These are phyloP conservation scores for Populus tomentosa DNA, from an alignment of 441 rosid species.

Conservation along the genomic window DNA sequence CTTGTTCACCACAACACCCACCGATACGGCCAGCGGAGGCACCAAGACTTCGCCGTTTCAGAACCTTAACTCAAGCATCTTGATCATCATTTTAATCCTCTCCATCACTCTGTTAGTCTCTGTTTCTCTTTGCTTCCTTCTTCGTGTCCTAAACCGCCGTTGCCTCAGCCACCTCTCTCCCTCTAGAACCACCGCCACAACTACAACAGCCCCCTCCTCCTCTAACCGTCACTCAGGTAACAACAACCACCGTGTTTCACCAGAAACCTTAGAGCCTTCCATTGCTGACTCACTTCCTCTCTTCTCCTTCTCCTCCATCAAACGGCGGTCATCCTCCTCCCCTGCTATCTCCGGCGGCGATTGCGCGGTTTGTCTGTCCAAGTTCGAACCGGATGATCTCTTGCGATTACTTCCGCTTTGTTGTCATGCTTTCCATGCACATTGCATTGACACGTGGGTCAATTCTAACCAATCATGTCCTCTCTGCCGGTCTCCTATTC, in stretches of 20 bases:
- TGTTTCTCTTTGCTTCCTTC: no score
- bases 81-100: conserved; percentile 56
- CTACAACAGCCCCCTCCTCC: conserved; percentile 13
- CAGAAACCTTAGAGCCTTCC: conserved; percentile 31
- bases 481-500: conserved; percentile 70
- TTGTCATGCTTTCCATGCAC: conserved; percentile 83
- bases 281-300: conserved; percentile 67
- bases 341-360: conserved; percentile 32
- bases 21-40: conserved; percentile 6
- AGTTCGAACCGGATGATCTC: conserved; percentile 65
- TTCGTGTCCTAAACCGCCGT: no score
- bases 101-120: conserved; percentile 45
- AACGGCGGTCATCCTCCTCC: conserved; percentile 43
- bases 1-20: neutral
- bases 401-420: conserved; percentile 83
- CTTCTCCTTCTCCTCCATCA: conserved; percentile 64
- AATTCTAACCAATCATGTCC: conserved; percentile 78
- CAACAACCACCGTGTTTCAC: conserved; percentile 35
- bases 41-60: conserved; percentile 32
- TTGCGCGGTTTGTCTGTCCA: conserved; percentile 84
- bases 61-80: conserved; percentile 53
- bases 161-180: no score
- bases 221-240: conserved; percentile 16
- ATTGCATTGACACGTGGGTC: conserved; percentile 80
- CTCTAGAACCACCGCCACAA: no score